Base-by-base conservation (phyloP, 129 eudicot genomes). In the Cynara cardunculus region DNA sequence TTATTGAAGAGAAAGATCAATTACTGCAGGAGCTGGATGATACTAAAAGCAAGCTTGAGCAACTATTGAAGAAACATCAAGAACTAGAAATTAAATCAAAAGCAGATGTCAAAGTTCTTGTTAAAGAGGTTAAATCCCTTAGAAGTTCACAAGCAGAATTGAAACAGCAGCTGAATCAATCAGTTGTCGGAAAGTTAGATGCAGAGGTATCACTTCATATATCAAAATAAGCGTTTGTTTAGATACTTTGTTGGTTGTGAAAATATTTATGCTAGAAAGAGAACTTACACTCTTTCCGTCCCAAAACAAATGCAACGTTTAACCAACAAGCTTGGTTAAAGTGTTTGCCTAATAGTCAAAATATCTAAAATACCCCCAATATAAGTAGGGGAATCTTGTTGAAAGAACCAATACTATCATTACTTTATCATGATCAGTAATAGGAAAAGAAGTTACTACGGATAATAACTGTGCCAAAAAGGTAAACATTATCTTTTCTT, bases 41-140 rank as follows among this genome's bases (percentile, higher is more conserved):
- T 61, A 82, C 97, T 26, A 95, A 83, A 82, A 86, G 83, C 79
- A 87, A 95, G 77, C 83, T 85, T 74, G 87, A 87, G 72, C 88
- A 84, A 70, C 82, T 92, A 78, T 49, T 71, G 75, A 90, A 84
- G 83, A 91, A 87, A 77, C 90, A 95, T 92, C 93, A 88, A 79
- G 97, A 89, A 77, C 83, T 92, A 19, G 97, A 95, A 89, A 80
- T 73, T 64, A 90, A 92, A 61, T 90, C 99, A 53, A 95, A 95
- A 89, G 91, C 97, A 11, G 99, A 95, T 84, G 82, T 90, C 64
- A 90, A 92, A 87, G 78, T 90, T 65, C 99, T 95, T 80, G 97
- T 90, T 27, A 89, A 91, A 83, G 99, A 95, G 83, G 96, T 95
- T 70, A 95, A 89, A 81, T 89, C 93, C 32, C 95, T 95, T 41